A percentile compares a stretch with the other conserved stretches of the same genome.
phyloP scores from a whole-genome alignment of 345 rosid genomes.

The Hevea brasiliensis region DNA sequence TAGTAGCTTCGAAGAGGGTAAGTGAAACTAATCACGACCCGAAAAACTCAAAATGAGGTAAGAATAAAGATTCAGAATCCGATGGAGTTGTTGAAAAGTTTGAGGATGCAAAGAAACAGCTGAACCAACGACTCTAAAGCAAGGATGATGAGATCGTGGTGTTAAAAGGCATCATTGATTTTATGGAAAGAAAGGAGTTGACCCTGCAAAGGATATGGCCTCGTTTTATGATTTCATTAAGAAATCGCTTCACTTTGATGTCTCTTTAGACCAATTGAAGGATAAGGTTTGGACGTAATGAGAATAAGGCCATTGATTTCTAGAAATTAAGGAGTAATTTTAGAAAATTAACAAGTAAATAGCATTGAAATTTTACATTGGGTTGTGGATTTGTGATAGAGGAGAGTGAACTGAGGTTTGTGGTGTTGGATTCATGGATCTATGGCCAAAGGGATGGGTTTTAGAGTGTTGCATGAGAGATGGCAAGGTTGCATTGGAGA shows the following conservation, averaged over 20 bases:
- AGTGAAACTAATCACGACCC: not conserved
- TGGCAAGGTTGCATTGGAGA: too few species aligned
- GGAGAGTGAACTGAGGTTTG: too few species aligned
- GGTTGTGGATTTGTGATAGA: too few species aligned
- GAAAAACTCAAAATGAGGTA: constrained; percentile 14
- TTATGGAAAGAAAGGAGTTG: constrained; percentile 29
- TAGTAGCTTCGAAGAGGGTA: not conserved
- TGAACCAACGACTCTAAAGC: constrained; percentile 48
- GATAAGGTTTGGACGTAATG: constrained; percentile 43
- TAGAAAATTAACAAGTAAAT: too few species aligned
- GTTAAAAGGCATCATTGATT: constrained; percentile 45
- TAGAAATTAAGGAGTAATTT: too few species aligned
- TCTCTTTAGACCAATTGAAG: constrained; percentile 35
- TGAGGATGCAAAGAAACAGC: constrained; percentile 41
- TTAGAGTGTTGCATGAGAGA: too few species aligned
- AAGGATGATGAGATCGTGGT: constrained; percentile 49
- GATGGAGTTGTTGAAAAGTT: constrained; percentile 4
- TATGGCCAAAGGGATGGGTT: too few species aligned
- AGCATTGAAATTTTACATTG: too few species aligned
- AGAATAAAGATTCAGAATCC: too few species aligned
- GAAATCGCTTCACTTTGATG: constrained; percentile 38
- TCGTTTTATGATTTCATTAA: constrained; percentile 43
- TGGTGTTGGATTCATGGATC: too few species aligned
- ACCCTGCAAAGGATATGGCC: constrained; percentile 38
- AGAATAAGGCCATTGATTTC: too few species aligned